phyloP scores from a whole-genome alignment of 345 rosid genomes.

The Citrus australasica region DNA sequence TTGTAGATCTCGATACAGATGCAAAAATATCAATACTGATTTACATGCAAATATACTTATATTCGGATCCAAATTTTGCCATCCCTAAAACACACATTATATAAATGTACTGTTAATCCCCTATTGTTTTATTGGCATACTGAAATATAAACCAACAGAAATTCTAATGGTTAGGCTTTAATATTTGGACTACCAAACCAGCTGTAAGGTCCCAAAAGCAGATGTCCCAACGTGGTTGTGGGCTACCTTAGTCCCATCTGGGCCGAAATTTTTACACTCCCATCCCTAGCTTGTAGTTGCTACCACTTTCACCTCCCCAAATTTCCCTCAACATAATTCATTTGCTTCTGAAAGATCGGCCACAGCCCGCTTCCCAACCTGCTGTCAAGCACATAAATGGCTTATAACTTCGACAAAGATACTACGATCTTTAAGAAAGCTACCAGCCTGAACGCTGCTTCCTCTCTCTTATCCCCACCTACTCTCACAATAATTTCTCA shows the following conservation, averaged over 20 bases:
- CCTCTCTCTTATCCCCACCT: conserved; percentile 26
- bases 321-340: too few species aligned
- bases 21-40: too few species aligned
- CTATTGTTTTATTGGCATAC: too few species aligned
- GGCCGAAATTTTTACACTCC: too few species aligned
- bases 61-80: fast-evolving
- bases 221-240: not conserved
- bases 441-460: conserved; percentile 29
- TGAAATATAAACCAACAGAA: too few species aligned
- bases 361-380: not conserved
- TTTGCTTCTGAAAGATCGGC: conserved; percentile 6
- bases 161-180: not conserved
- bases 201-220: not conserved
- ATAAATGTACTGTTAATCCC: too few species aligned
- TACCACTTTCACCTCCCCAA: too few species aligned
- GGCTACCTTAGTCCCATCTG: too few species aligned
- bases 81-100: too few species aligned
- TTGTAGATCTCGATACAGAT: too few species aligned
- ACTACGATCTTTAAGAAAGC: conserved; percentile 30
- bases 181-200: not conserved
- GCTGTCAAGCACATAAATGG: conserved; percentile 17
- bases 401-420: conserved; percentile 33
- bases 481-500: not conserved
- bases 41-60: too few species aligned
- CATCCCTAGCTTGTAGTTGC: too few species aligned